These are phyloP conservation scores for Fusarium brevicatenulatum DNA, from an alignment of 2,329 filamentous ascomycete species.

Conservation along the genomic window DNA sequence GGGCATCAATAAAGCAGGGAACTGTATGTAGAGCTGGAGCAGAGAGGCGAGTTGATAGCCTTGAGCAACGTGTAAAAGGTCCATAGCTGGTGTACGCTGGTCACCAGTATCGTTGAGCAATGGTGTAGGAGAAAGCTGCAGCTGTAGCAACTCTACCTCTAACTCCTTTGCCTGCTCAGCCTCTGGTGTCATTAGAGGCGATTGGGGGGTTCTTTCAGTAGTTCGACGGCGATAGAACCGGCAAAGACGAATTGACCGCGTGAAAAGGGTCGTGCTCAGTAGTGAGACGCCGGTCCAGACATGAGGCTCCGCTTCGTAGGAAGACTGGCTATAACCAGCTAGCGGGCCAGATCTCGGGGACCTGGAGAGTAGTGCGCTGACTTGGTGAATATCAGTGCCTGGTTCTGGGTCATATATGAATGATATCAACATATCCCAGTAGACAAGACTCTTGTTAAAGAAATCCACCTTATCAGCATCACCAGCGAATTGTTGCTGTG, in stretches of 20 bases:
- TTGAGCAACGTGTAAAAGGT: not conserved
- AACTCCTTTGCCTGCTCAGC: not conserved
- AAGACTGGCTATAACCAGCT: fast-evolving
- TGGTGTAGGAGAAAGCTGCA: not conserved
- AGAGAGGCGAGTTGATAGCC: not conserved
- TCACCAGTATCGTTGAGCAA: not conserved
- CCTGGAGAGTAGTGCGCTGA: not conserved
- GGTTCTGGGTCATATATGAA: not conserved
- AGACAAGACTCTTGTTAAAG: not conserved
- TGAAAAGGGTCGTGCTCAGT: not conserved
- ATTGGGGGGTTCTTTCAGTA: fast-evolving
- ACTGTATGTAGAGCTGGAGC: not conserved
- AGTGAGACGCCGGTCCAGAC: not conserved
- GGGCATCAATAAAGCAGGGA: fast-evolving
- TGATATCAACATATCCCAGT: not conserved
- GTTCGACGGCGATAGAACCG: fast-evolving
- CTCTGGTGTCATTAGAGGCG: fast-evolving
- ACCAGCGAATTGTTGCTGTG: fast-evolving
- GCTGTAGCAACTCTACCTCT: not conserved
- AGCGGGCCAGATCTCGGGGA: fast-evolving
- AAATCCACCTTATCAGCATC: fast-evolving
- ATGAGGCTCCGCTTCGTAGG: not conserved
- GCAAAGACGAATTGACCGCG: not conserved
- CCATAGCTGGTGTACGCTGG: fast-evolving
- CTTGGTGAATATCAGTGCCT: fast-evolving